phyloP scores from a whole-genome alignment of 352 stramenopile species.

The Phytopythium cucurbitacearum region DNA sequence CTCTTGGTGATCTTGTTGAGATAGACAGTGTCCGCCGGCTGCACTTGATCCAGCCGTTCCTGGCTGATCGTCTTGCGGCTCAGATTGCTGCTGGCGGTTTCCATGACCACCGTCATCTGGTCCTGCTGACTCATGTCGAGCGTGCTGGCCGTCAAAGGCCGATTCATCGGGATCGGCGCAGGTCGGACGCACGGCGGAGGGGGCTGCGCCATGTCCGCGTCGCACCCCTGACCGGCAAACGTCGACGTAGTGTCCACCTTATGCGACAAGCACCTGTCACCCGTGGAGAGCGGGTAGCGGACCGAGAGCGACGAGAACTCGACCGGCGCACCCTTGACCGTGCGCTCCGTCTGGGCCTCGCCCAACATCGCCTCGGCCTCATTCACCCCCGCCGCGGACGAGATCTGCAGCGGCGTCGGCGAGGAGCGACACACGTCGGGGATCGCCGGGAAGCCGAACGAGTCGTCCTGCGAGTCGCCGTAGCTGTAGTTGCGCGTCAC shows the following conservation, averaged over 20 bases:
- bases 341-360: conserved; percentile 14
- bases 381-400: conserved; percentile 15
- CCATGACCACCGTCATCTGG: conserved; percentile 51
- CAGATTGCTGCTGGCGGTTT: conserved; percentile 31
- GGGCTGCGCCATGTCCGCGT: background rate
- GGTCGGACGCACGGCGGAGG: background rate
- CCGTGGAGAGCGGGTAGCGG: conserved; percentile 37
- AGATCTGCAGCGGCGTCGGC: conserved; percentile 25
- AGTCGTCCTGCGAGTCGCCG: conserved; percentile 50
- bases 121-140: conserved; percentile 47
- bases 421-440: conserved; percentile 54
- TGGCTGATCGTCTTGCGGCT: conserved; percentile 28
- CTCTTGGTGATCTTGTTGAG: conserved; percentile 51
- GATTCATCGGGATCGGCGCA: conserved; percentile 22
- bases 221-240: conserved; percentile 16
- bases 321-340: conserved; percentile 8
- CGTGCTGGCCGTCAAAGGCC: conserved; percentile 24
- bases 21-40: conserved; percentile 42
- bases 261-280: conserved; percentile 14
- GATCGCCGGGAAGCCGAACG: conserved; percentile 33
- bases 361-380: conserved; percentile 18
- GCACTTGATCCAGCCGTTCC: conserved; percentile 7
- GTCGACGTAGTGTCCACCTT: conserved; percentile 5
- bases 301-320: conserved; percentile 64
- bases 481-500: conserved; percentile 37